A percentile compares a stretch with the other conserved stretches of the same genome.
Evolutionary conservation across 2,329 filamentous ascomycete genomes (phyloP).

Genomic region (Macroventuria anomochaeta): DNA sequence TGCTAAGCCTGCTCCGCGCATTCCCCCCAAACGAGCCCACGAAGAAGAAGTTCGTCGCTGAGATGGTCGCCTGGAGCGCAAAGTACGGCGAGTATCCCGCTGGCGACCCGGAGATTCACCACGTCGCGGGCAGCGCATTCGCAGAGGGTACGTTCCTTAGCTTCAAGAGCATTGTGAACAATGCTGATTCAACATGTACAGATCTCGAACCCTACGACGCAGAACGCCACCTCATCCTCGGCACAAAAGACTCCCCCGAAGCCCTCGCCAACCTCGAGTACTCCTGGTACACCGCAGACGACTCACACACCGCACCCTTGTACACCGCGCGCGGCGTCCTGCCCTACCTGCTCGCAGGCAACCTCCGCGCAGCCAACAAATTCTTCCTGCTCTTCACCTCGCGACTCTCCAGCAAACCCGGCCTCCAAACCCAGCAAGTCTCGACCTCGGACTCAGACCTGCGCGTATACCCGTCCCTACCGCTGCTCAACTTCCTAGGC

Average conservation of each 20-base stretch:
- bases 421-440: conserved; percentile 80
- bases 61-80: conserved; percentile 87
- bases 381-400: conserved; percentile 78
- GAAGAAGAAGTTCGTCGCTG: conserved; percentile 87
- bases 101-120: conserved; percentile 92
- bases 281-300: conserved; percentile 89
- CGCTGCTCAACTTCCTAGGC: conserved; percentile 93
- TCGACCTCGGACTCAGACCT: conserved; percentile 75
- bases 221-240: conserved; percentile 85
- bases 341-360: conserved; percentile 88
- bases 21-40: conserved; percentile 87
- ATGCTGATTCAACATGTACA: conserved; percentile 30
- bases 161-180: no score
- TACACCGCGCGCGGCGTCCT: conserved; percentile 88
- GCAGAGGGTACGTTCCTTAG: conserved; percentile 67
- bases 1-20: conserved; percentile 79
- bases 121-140: conserved; percentile 85
- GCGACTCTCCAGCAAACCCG: conserved; percentile 66
- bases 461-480: conserved; percentile 85
- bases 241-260: conserved; percentile 86
- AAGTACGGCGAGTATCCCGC: conserved; percentile 86
- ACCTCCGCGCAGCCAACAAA: conserved; percentile 86
- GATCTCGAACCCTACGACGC: conserved; percentile 93
- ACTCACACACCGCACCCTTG: conserved; percentile 82
- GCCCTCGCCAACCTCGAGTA: conserved; percentile 85